Evolutionary conservation across 352 stramenopile species (phyloP), one percentile per base, ranked within the genome.

Genomic region (Saprolegnia diclina): DNA sequence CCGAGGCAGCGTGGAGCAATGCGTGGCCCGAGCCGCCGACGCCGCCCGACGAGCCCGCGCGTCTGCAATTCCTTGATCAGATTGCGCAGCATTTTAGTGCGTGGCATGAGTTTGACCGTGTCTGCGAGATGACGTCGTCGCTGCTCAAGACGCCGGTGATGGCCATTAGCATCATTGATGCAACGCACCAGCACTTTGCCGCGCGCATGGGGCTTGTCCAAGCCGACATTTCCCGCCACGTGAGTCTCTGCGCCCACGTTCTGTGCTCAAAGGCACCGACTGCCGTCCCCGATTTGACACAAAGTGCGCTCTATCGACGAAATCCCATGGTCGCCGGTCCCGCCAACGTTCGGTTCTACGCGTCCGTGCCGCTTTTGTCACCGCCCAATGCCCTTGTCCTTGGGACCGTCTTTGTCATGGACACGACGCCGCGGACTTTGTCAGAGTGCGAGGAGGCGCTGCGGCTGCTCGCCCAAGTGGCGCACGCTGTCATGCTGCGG

Each of bases 271-370:
- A 71, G 5, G 69, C 78, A 1, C 77, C 85, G 18, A 93, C 86
- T 0, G 77, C 94, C 50, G 76, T 98, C 29, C 81, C 87, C 56
- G 90, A 98, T 71, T 83, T 82, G 6, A 74, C 76, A 0, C 74
- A 88, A 56, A 92, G 98, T 73, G 56, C 73, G n/a, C 83, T 92
- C 3, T 98, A 98, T 72, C 72, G 65, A 14, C 62, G 83, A 5
- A 98, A 97, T 71, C 80, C 86, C 40, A 75, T 98, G 11, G 91
- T 98, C 10, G 90, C 97, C 32, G 81, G 79, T 21, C 89, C 91
- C 0, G 76, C 86, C 74, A 75, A 87, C 73, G 95, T 98, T 64
- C 86, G 92, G 4, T 98, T 98, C 73, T 98, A 98, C 74, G 95
- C 95, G 16, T 82, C 80, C 1, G 79, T 79, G 5, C 83, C 85